Conservation (phyloP, 1,284 basidiomycete genomes). For the Irpex lacteus region DNA sequence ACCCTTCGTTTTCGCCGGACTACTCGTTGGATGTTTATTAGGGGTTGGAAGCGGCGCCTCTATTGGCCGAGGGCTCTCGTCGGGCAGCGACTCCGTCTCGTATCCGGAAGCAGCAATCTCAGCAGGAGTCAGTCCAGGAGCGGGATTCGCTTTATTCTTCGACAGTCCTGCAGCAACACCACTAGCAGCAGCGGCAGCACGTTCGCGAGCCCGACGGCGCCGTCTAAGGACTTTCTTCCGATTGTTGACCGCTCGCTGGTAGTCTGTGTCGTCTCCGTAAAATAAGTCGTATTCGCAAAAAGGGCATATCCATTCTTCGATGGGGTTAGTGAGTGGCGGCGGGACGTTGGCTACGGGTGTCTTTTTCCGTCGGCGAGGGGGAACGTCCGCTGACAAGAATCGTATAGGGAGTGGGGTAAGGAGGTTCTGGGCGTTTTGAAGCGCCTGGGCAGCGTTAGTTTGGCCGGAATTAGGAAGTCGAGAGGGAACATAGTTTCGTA, state of each 20-base stretch:
- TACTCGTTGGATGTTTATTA: neutral
- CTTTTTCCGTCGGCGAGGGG: conserved; percentile 45
- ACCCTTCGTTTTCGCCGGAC: neutral
- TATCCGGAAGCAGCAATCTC: neutral
- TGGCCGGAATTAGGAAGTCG: conserved; percentile 61
- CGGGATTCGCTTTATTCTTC: conserved; percentile 26
- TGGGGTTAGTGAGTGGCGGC: conserved; percentile 53
- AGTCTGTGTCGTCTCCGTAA: conserved; percentile 70
- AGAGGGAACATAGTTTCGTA: conserved; percentile 84
- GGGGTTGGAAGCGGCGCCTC: neutral
- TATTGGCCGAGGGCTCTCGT: neutral
- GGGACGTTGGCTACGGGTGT: conserved; percentile 23
- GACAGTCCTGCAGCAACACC: conserved; percentile 29
- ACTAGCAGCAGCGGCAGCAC: conserved; percentile 54
- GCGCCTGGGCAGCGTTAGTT: conserved; percentile 35
- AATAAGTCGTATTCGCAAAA: conserved; percentile 87
- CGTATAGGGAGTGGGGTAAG: conserved; percentile 59
- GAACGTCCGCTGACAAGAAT: conserved; percentile 67
- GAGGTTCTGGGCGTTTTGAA: conserved; percentile 42
- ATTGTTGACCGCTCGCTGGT: conserved; percentile 63
- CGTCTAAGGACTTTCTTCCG: conserved; percentile 78
- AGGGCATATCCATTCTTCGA: conserved; percentile 86
- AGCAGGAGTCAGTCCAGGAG: neutral
- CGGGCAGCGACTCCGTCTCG: neutral
- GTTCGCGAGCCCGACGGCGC: conserved; percentile 71